Percentiles rank a stretch among this genome's conserved stretches.
Conservation (phyloP, 2,329 filamentous ascomycete species). For the Fusarium sp. region DNA sequence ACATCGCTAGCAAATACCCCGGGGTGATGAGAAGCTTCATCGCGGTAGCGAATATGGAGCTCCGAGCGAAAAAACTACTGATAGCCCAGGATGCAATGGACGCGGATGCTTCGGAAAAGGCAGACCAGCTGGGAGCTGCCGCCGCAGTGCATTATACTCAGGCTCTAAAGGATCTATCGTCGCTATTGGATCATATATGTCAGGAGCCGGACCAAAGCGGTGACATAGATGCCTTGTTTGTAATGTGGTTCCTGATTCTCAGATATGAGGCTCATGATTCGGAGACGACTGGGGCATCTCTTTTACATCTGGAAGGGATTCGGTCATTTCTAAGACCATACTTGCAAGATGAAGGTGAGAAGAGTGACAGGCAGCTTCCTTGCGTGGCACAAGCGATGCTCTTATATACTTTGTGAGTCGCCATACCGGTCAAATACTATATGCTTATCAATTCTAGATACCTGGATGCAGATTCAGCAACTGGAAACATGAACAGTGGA, state of each 20-base stretch:
- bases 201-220: conserved; percentile 6
- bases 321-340: conserved; percentile 36
- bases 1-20: conserved; percentile 38
- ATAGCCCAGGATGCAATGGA: not conserved
- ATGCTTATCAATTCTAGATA: conserved; percentile 15
- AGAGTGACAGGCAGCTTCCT: conserved; percentile 15
- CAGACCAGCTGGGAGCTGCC: conserved; percentile 8
- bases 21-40: conserved; percentile 46
- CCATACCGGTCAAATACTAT: fast-evolving
- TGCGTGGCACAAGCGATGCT: conserved; percentile 41
- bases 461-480: conserved; percentile 40
- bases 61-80: conserved; percentile 31
- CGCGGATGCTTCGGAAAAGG: not conserved
- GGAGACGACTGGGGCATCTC: conserved; percentile 26
- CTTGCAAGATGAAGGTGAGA: conserved; percentile 11
- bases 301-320: conserved; percentile 41
- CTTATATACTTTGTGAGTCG: conserved; percentile 33
- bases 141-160: conserved; percentile 34
- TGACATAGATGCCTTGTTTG: conserved; percentile 40
- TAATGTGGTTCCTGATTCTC: conserved; percentile 44
- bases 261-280: conserved; percentile 38
- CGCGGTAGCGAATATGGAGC: conserved; percentile 39
- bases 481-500: conserved; percentile 28
- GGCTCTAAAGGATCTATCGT: conserved; percentile 40
- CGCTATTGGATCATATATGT: conserved; percentile 31